Evolutionary conservation across 23 red algal species (phyloP), one percentile per base, ranked within the genome.

Genomic region (Gracilaria caudata): DNA sequence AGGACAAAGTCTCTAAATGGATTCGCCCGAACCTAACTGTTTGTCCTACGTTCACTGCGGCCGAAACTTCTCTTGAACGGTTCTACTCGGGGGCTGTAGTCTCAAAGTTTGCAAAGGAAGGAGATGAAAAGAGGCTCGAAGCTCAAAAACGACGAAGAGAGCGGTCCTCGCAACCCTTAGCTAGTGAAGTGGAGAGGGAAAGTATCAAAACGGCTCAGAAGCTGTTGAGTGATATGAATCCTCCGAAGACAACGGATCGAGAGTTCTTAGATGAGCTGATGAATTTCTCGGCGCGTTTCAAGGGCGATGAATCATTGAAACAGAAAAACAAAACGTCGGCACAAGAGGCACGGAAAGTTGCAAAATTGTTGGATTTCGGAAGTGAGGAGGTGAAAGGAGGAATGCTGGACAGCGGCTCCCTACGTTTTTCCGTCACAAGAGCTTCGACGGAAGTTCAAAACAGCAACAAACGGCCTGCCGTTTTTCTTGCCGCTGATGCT

Each of bases 1-100:
- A 80, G 26, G 25, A 33, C 78, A 83, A 82, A 83, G 43, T 94
- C 26, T 94, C 92, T 2, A 87, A 82, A 59, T 94, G 92, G 92
- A 71, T 94, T 46, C 92, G 83, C 20, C 83, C 92, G 61, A 80
- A 78, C 56, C 44, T 94, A 24, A 38, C 60, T 28, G 64, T 82
- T 8, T 76, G 60, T 41, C 68, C 80, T 25, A 71, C 63, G 20
- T 93, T 93, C 53, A 43, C 37, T 55, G 38, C 51, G 0, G 87
- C 60, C 25, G 75, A 81, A 64, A 35, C 32, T 20, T 91, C 87
- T 51, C 36, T 91, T 9, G 21, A 59, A 28, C 5, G 76, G 12
- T 91, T 91, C 51, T 91, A 80, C 56, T 25, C 61, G 20, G 20
- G 51, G 14, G 87, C 87, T 37, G 76, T 77, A 11, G 32, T 70